phyloP scores from a whole-genome alignment of 768 basidiomycete genomes.

The Rhodotorula graminis region DNA sequence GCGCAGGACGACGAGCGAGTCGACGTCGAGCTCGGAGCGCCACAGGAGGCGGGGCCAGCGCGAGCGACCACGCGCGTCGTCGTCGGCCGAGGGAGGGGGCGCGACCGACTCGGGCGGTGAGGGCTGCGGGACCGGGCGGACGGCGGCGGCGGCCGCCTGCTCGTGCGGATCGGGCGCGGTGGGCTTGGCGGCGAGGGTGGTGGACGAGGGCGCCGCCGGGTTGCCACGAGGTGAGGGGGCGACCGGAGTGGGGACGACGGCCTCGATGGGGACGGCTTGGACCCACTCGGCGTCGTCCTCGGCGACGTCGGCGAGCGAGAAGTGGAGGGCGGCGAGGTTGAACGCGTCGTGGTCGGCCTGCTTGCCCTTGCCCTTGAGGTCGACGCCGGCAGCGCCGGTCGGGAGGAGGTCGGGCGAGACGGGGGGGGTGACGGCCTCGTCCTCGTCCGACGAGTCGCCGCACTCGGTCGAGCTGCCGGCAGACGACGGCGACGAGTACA shows the following conservation, averaged over 20 bases:
- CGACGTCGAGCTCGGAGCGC: constrained; percentile 26
- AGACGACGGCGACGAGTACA: not conserved
- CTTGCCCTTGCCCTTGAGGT: constrained; percentile 6
- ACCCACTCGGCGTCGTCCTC: not conserved
- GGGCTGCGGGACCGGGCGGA: not conserved
- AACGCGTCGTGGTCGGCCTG: not conserved
- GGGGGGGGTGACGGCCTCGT: constrained; percentile 6
- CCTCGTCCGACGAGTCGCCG: constrained; percentile 1
- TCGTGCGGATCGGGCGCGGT: not conserved
- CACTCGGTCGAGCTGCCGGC: not conserved
- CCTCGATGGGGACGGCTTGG: not conserved
- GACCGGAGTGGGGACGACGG: not conserved
- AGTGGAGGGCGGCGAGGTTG: not conserved
- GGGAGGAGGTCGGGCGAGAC: not conserved
- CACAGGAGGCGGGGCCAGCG: constrained; percentile 37
- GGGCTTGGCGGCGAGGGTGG: not conserved
- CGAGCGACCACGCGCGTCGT: constrained; percentile 16
- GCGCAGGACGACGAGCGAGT: constrained; percentile 20
- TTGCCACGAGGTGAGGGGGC: not conserved
- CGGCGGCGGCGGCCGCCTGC: not conserved
- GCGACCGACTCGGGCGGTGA: not conserved
- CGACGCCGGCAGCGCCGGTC: too few species aligned
- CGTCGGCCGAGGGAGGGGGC: constrained; percentile 5
- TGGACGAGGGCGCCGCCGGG: not conserved
- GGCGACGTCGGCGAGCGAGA: not conserved